Evolutionary conservation across 192 early-diverging fungal genomes (phyloP).

Genomic region (Coemansia reversa): DNA sequence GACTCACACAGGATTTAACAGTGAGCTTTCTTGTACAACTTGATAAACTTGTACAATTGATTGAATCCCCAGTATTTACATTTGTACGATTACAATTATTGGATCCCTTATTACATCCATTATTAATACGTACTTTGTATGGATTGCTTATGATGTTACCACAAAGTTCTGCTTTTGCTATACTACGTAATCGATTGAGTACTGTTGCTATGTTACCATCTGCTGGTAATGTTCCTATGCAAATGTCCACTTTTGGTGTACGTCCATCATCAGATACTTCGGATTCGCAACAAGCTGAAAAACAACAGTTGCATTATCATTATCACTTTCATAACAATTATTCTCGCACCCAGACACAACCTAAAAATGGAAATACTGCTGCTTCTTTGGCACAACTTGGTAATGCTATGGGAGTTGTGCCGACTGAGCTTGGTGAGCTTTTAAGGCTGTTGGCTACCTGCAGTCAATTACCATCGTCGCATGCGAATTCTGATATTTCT

Average conservation of each 20-base stretch:
- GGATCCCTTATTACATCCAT: constrained; percentile 87
- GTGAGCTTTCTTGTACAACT: constrained; percentile 93
- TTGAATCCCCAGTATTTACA: constrained; percentile 98
- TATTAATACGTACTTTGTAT: constrained; percentile 90
- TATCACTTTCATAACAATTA: constrained; percentile 25
- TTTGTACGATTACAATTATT: constrained; percentile 89
- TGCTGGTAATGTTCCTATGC: constrained; percentile 4
- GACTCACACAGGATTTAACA: constrained; percentile 80
- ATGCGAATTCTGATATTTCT: neutral
- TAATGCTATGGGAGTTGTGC: constrained; percentile 14
- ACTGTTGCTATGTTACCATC: constrained; percentile 60
- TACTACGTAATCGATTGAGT: constrained; percentile 88
- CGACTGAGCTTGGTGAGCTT: constrained; percentile 23
- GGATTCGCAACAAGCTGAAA: neutral
- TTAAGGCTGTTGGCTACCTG: constrained; percentile 15
- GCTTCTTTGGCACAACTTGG: constrained; percentile 14
- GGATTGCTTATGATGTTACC: constrained; percentile 96
- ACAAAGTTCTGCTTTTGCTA: constrained; percentile 94
- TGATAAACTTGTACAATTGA: constrained; percentile 95
- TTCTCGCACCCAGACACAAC: neutral
- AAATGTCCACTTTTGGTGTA: neutral
- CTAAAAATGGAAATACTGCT: neutral
- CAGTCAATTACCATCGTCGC: neutral
- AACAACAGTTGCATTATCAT: constrained; percentile 20
- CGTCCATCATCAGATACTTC: neutral